Base-by-base conservation (phyloP, 441 rosid genomes). In the Euphorbia schlechtendalii region DNA sequence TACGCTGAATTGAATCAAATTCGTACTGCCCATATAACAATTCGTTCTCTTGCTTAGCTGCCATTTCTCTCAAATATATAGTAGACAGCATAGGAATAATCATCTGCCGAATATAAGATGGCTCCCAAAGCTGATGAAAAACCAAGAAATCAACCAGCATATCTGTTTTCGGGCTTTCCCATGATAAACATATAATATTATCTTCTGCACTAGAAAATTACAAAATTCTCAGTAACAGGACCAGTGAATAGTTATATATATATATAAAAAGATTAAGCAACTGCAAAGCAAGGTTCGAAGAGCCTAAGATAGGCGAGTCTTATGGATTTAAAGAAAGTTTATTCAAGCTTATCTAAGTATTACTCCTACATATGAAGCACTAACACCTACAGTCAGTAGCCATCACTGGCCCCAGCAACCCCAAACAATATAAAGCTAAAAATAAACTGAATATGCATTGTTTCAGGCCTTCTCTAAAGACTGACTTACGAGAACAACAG, bases 81-180 rank as follows among this genome's bases (percentile, higher is more conserved):
- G 96, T 79, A 61, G 97, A 93, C 70, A 85, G 25, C 99, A 93
- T 82, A 4, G 90, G 87, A 75, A 88, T 71, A 81, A 90, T 76
- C 81, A 74, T 83, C 79, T 82, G 90, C 40, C 96, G 80, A 81
- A 86, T 73, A 71, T 80, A 84, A 65, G 90, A 80, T 0, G 90
- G 93, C 30, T 86, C 81, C 97, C 91, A 93, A 17, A 51, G 82
- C 74, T 71, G 86, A 72, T 80, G 89, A 72, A 76, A 81, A 67
- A 68, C 91, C 80, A 93, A 68, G 79, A 81, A 87, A 80, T 90
- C 97, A 63, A 90, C 86, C 58, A 93, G 75, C 84, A 88, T 72
- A 36, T 84, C 99, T 20, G 80, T 82, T 55, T 83, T 79, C 56
- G 91, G 97, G 73, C 73, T 74, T 69, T 67, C 78, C 97, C 97